Conservation (phyloP, 495 filamentous ascomycete species). For the Aspergillus indologenus region DNA sequence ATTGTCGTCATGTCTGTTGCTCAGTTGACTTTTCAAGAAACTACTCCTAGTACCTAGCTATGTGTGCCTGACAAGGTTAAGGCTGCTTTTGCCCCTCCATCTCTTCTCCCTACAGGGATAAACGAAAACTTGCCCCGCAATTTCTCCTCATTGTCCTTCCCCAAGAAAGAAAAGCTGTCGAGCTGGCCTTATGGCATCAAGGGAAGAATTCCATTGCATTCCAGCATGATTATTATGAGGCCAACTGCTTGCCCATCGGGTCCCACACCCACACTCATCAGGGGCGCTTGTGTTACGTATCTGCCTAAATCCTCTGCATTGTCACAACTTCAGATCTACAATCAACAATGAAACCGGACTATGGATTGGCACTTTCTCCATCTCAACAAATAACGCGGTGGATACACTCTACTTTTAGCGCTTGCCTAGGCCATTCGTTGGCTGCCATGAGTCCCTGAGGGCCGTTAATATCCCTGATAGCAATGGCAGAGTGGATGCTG, state of each 20-base stretch:
- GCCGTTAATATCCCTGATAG: neutral
- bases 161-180: neutral
- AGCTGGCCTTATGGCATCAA: neutral
- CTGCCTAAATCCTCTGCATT: slow-evolving; percentile 17
- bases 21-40: too few relatives aligned
- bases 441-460: neutral
- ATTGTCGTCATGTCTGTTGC: neutral
- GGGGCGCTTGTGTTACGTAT: slow-evolving; percentile 12
- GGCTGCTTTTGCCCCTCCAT: neutral
- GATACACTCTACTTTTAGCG: slow-evolving; percentile 11
- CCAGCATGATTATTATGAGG: neutral
- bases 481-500: neutral
- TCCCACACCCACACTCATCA: neutral
- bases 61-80: neutral
- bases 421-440: slow-evolving; percentile 1
- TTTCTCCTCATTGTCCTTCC: neutral
- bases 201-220: neutral
- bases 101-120: neutral
- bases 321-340: slow-evolving; percentile 3
- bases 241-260: neutral
- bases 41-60: too few relatives aligned
- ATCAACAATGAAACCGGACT: slow-evolving; percentile 10
- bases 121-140: neutral
- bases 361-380: slow-evolving; percentile 11
- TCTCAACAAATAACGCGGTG: slow-evolving; percentile 14